Evolutionary conservation across 2,329 filamentous ascomycete genomes (phyloP).

Genomic region (Scytalidium sp.): DNA sequence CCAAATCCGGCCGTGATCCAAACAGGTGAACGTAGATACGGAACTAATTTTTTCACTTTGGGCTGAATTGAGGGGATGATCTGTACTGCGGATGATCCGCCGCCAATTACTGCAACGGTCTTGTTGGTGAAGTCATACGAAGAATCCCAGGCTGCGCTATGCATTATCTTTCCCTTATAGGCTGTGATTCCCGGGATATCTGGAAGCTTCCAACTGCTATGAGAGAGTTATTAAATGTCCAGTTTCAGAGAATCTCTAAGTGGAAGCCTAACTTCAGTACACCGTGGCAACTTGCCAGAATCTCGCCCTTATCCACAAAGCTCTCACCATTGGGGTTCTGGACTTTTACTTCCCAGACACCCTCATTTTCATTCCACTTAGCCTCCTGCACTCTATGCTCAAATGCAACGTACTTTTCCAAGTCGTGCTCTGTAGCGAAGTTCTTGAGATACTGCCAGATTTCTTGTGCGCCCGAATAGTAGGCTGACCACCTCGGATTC

Average conservation of each 20-base stretch:
- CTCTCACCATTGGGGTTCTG: slow-evolving; percentile 3
- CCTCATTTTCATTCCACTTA: slow-evolving; percentile 39
- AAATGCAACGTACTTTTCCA: slow-evolving; percentile 40
- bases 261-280: slow-evolving; percentile 40
- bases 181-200: slow-evolving; percentile 45
- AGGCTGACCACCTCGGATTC: slow-evolving; percentile 26
- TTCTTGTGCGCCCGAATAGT: slow-evolving; percentile 24
- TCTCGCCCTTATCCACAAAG: slow-evolving; percentile 39
- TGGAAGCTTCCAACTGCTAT: slow-evolving; percentile 41
- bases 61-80: slow-evolving; percentile 46
- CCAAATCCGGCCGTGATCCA: slow-evolving; percentile 39
- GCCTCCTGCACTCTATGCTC: slow-evolving; percentile 39
- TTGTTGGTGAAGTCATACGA: slow-evolving; percentile 45
- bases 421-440: slow-evolving; percentile 26
- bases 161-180: slow-evolving; percentile 51
- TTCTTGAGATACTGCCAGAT: slow-evolving; percentile 31
- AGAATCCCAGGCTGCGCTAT: slow-evolving; percentile 53
- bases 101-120: slow-evolving; percentile 51
- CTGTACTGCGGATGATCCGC: slow-evolving; percentile 52
- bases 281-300: slow-evolving; percentile 45
- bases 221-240: too few relatives aligned
- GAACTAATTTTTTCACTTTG: slow-evolving; percentile 43
- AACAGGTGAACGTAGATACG: slow-evolving; percentile 55
- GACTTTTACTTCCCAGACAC: slow-evolving; percentile 31
- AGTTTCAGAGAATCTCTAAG: neutral